A percentile compares a stretch with the other conserved stretches of the same genome.
Evolutionary conservation across 2,329 filamentous ascomycete species (phyloP).

Genomic region (Arthrinium puccinioides): DNA sequence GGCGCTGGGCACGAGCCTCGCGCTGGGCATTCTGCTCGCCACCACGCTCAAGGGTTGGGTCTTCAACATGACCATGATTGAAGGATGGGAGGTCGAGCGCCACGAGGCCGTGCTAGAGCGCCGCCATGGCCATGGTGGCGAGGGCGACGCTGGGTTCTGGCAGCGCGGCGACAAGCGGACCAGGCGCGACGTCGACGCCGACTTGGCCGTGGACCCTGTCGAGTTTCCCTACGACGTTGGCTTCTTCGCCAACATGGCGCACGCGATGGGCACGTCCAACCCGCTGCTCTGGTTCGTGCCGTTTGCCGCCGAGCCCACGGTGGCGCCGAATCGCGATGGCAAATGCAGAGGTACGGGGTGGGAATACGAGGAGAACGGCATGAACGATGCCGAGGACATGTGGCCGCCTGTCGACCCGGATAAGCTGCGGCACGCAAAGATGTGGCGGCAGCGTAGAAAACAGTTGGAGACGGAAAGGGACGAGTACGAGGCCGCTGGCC

Average conservation of each 20-base stretch:
- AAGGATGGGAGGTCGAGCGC: conserved; percentile 65
- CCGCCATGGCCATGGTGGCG: conserved; percentile 29
- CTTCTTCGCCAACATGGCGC: conserved; percentile 64
- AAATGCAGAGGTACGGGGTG: conserved; percentile 35
- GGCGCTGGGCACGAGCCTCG: conserved; percentile 53
- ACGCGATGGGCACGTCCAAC: conserved; percentile 68
- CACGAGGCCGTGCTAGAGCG: conserved; percentile 50
- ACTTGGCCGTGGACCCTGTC: conserved; percentile 50
- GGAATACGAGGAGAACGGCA: conserved; percentile 68
- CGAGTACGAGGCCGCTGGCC: conserved; percentile 6
- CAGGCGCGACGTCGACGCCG: conserved; percentile 24
- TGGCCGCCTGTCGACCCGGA: conserved; percentile 61
- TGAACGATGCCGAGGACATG: conserved; percentile 55
- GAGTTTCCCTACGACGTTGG: conserved; percentile 81
- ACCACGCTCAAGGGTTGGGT: conserved; percentile 54
- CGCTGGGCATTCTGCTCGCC: conserved; percentile 57
- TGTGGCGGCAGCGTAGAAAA: conserved; percentile 25
- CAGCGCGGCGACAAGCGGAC: too few species aligned
- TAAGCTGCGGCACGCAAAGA: conserved; percentile 38
- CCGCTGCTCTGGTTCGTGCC: conserved; percentile 63
- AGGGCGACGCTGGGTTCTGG: conserved; percentile 24
- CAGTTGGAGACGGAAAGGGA: conserved; percentile 16
- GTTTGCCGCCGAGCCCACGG: conserved; percentile 43
- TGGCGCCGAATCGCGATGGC: conserved; percentile 23
- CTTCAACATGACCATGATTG: conserved; percentile 73